Percentiles rank a stretch among this genome's conserved stretches.
phyloP scores from a whole-genome alignment of 2,329 filamentous ascomycete genomes.

The Grosmannia clavigera region DNA sequence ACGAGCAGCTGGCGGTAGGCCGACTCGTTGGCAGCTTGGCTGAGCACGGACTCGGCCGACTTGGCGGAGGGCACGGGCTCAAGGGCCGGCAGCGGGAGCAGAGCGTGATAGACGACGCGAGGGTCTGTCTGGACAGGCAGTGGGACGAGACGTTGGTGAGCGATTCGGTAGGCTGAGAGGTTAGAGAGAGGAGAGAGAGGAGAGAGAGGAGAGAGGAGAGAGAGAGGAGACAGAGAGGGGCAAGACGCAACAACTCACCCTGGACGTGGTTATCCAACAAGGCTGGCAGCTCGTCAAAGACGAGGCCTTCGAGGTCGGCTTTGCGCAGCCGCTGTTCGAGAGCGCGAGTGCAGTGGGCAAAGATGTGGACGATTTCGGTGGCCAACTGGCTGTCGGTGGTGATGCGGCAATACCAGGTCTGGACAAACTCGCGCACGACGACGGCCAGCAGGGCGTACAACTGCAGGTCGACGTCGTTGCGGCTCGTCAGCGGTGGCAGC shows the following conservation, averaged over 20 bases:
- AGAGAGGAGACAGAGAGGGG: neutral
- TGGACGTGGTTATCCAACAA: conserved; percentile 68
- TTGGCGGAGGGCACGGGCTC: conserved; percentile 57
- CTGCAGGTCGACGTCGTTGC: conserved; percentile 85
- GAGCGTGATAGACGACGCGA: conserved; percentile 66
- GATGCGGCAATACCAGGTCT: conserved; percentile 87
- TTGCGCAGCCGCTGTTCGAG: conserved; percentile 76
- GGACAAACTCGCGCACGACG: conserved; percentile 78
- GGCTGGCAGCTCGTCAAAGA: conserved; percentile 80
- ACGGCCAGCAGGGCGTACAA: conserved; percentile 88
- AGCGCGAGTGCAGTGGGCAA: conserved; percentile 81
- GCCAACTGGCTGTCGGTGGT: conserved; percentile 83
- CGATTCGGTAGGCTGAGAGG: conserved; percentile 56
- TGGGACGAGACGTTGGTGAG: conserved; percentile 44
- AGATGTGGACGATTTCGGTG: conserved; percentile 75
- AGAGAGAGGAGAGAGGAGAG: neutral
- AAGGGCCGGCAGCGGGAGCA: conserved; percentile 70
- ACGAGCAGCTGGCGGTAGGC: conserved; percentile 82
- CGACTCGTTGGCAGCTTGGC: conserved; percentile 65
- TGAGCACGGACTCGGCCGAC: conserved; percentile 36
- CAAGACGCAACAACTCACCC: conserved; percentile 35
- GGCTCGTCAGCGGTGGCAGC: conserved; percentile 82
- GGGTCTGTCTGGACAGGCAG: conserved; percentile 49
- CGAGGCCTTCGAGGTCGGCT: conserved; percentile 68
- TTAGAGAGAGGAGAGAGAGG: neutral